A percentile compares a stretch with the other conserved stretches of the same genome.
phyloP scores from a whole-genome alignment of 345 rosid species.

The Rhizophora mangle region DNA sequence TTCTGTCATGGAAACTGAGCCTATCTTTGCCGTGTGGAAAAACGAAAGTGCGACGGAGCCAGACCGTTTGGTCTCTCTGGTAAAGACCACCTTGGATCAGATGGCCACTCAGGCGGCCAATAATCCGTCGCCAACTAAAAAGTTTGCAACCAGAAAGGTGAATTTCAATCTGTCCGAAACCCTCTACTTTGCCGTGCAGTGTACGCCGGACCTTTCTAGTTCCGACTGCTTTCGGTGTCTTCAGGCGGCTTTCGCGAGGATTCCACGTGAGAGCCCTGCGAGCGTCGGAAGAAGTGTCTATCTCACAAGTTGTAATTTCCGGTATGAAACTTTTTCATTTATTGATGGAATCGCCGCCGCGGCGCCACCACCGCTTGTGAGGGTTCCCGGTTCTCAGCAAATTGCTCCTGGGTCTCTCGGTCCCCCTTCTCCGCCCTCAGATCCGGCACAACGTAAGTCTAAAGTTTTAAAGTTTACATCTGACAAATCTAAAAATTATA shows the following conservation, averaged over 20 bases:
- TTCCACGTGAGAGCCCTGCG: conserved; percentile 10
- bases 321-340: conserved; percentile 4
- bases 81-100: conserved; percentile 3
- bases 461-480: too few species aligned
- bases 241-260: background rate
- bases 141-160: conserved; percentile 21
- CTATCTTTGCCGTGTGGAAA: background rate
- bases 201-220: conserved; percentile 49
- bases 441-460: too few species aligned
- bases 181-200: conserved; percentile 39
- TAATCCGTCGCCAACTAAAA: conserved; percentile 8
- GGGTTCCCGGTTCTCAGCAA: too few species aligned
- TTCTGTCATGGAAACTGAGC: background rate
- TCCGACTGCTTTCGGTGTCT: conserved; percentile 40
- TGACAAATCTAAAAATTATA: too few species aligned
- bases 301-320: conserved; percentile 31
- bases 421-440: too few species aligned
- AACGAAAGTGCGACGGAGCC: background rate
- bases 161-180: conserved; percentile 12
- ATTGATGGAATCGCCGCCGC: too few species aligned
- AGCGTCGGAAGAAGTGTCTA: conserved; percentile 30
- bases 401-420: too few species aligned
- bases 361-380: too few species aligned
- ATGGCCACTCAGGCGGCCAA: conserved; percentile 9
- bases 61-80: background rate